These are phyloP conservation scores for Chlamydomonas reinhardtii DNA, from an alignment of 163 green algal genomes.

Conservation along the genomic window DNA sequence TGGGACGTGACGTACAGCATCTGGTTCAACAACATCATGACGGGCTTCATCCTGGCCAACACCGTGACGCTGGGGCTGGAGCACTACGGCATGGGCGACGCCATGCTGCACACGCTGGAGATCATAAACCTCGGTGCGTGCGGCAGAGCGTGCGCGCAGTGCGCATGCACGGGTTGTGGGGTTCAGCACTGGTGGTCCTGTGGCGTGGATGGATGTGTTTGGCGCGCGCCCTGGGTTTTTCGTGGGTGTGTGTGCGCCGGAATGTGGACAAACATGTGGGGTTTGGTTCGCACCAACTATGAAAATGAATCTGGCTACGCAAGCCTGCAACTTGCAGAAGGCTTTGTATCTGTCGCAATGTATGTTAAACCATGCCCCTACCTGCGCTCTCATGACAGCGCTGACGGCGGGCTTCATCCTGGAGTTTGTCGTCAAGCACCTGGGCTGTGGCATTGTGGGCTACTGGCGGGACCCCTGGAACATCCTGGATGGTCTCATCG, in stretches of 20 bases:
- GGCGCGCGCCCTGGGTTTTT: no score
- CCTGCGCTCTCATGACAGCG: slow-evolving; percentile 24
- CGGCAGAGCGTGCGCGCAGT: not conserved
- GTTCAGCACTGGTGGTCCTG: no score
- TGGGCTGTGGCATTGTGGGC: slow-evolving; percentile 57
- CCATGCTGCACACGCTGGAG: slow-evolving; percentile 26
- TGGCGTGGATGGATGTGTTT: no score
- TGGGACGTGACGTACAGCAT: slow-evolving; percentile 29
- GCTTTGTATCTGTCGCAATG: no score
- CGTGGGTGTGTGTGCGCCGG: no score
- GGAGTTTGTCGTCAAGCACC: slow-evolving; percentile 66
- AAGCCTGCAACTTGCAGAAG: no score
- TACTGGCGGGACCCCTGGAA: slow-evolving; percentile 67
- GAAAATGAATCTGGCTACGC: no score
- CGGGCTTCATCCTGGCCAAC: slow-evolving; percentile 66
- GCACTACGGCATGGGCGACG: slow-evolving; percentile 51
- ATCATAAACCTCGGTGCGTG: slow-evolving; percentile 25
- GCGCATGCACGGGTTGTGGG: no score
- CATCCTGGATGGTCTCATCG: slow-evolving; percentile 61
- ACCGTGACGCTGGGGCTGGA: slow-evolving; percentile 61
- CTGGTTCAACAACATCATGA: slow-evolving; percentile 65
- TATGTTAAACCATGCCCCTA: no score
- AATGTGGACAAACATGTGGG: no score
- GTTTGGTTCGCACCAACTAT: no score
- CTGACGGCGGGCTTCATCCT: slow-evolving; percentile 57